Conservation (phyloP, 768 basidiomycete species). For the Boletus edulis region DNA sequence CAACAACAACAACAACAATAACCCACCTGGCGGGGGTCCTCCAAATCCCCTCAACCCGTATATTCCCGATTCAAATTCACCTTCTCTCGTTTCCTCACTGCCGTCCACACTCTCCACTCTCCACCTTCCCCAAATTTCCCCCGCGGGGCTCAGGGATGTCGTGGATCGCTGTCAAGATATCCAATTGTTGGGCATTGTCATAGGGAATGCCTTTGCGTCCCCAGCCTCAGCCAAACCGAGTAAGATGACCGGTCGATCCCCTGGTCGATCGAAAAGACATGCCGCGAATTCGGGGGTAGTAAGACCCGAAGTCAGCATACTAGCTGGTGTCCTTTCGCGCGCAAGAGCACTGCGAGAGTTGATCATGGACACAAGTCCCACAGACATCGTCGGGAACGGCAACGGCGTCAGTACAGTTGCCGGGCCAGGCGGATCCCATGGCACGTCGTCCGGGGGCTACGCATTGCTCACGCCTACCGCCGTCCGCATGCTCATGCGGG, state of each 20-base stretch:
- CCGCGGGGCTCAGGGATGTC: slow-evolving; percentile 18
- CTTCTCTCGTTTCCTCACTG: slow-evolving; percentile 33
- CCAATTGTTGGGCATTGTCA: slow-evolving; percentile 17
- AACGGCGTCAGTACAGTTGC: not conserved
- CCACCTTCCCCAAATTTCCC: slow-evolving; percentile 23
- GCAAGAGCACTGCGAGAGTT: slow-evolving; percentile 15
- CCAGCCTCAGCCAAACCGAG: not conserved
- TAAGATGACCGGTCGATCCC: not conserved
- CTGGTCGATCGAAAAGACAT: not conserved
- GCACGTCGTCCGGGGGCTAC: not conserved
- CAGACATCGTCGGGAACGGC: not conserved
- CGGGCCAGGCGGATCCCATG: not conserved
- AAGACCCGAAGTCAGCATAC: slow-evolving; percentile 13
- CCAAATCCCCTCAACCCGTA: slow-evolving; percentile 1
- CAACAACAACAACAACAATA: not conserved
- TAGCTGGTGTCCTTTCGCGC: slow-evolving; percentile 13
- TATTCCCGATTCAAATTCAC: slow-evolving; percentile 14
- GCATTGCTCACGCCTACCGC: slow-evolving; percentile 41
- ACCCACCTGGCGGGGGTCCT: not conserved
- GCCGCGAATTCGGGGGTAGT: not conserved
- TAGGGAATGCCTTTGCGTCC: slow-evolving; percentile 11
- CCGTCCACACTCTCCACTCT: slow-evolving; percentile 34
- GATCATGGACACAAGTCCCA: slow-evolving; percentile 14
- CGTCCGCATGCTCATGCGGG: slow-evolving; percentile 44
- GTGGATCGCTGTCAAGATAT: slow-evolving; percentile 19